Conservation (phyloP, 202 grass and related monocot species). For the Panicum hallii region DNA sequence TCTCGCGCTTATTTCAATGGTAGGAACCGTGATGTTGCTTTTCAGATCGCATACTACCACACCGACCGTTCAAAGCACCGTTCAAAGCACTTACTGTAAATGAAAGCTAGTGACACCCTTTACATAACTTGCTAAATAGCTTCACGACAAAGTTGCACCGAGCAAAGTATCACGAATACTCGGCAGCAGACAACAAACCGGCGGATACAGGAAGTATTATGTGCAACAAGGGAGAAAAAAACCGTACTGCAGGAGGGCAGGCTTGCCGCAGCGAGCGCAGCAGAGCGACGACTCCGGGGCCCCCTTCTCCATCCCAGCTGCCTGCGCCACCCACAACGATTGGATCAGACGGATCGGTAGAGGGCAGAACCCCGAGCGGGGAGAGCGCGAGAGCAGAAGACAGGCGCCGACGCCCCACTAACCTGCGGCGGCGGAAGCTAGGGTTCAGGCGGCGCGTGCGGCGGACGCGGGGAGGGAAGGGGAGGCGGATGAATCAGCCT, state of each 20-base stretch:
- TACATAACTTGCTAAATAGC: background rate
- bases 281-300: slow-evolving; percentile 55
- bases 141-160: background rate
- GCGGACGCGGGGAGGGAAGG: background rate
- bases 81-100: background rate
- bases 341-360: slow-evolving; percentile 30
- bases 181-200: background rate
- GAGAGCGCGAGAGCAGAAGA: background rate
- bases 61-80: background rate
- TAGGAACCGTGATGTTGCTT: background rate
- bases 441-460: slow-evolving; percentile 48
- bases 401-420: background rate
- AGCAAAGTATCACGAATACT: background rate
- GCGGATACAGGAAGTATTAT: background rate
- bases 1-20: background rate
- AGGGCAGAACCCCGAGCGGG: background rate
- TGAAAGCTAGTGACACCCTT: background rate
- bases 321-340: background rate
- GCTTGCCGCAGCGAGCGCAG: slow-evolving; percentile 91
- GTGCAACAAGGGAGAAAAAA: background rate
- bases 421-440: slow-evolving; percentile 43
- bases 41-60: background rate
- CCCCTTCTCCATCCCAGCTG: slow-evolving; percentile 67
- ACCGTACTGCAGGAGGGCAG: slow-evolving; percentile 78
- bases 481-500: background rate